Evolutionary conservation across 2,329 filamentous ascomycete genomes (phyloP).

Genomic region (Zalaria obscura): DNA sequence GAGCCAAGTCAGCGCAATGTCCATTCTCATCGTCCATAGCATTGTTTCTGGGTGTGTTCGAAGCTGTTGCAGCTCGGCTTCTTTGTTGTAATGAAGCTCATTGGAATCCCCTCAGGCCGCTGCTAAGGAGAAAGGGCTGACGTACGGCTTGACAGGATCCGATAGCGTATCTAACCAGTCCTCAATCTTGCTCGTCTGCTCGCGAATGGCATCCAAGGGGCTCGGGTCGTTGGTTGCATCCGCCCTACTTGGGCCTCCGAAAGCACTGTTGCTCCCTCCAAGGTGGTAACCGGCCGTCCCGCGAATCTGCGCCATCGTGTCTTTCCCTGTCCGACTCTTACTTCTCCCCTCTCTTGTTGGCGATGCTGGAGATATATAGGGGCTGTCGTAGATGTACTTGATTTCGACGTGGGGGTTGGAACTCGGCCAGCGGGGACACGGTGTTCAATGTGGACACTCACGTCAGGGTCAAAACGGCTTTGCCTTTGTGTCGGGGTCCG

Average conservation of each 20-base stretch:
- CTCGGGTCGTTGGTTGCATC: conserved; percentile 55
- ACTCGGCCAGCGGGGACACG: too few species aligned
- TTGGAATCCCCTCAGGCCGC: too few species aligned
- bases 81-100: too few species aligned
- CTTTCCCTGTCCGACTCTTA: neutral
- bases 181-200: conserved; percentile 97
- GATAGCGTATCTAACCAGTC: conserved; percentile 76
- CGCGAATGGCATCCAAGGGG: conserved; percentile 74
- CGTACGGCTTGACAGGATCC: conserved; percentile 90
- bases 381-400: too few species aligned
- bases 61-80: too few species aligned
- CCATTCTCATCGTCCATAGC: too few species aligned
- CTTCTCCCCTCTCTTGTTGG: neutral
- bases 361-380: too few species aligned
- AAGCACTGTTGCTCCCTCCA: conserved; percentile 49
- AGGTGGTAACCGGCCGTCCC: conserved; percentile 69
- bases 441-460: too few species aligned
- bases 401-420: too few species aligned
- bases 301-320: conserved; percentile 43
- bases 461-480: too few species aligned
- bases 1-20: conserved; percentile 9
- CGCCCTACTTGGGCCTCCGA: conserved; percentile 40
- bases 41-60: too few species aligned
- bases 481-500: too few species aligned
- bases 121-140: conserved; percentile 12